Evolutionary conservation across 805 yeast genomes (phyloP).

Genomic region (Nadsonia fulvescens): DNA sequence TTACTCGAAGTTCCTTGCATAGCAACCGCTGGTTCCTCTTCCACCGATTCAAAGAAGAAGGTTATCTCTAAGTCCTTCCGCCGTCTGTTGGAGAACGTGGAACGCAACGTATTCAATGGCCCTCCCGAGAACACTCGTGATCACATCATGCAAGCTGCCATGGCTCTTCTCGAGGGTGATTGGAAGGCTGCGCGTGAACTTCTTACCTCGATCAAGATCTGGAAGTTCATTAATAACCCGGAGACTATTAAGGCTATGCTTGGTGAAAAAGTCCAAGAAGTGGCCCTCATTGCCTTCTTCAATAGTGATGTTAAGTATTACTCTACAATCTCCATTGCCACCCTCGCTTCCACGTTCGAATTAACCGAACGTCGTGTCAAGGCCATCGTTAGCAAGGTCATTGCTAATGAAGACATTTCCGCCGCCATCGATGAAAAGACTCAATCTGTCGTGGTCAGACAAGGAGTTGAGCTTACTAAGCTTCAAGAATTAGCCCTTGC

Average conservation of each 20-base stretch:
- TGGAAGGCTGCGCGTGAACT: slow-evolving; percentile 66
- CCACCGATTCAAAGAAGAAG: slow-evolving; percentile 40
- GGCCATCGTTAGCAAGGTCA: slow-evolving; percentile 54
- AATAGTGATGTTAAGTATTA: slow-evolving; percentile 68
- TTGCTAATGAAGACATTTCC: slow-evolving; percentile 56
- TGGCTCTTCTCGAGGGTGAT: slow-evolving; percentile 71
- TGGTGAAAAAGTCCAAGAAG: slow-evolving; percentile 62
- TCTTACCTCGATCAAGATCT: slow-evolving; percentile 60
- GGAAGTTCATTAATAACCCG: slow-evolving; percentile 63
- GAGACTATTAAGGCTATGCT: slow-evolving; percentile 50
- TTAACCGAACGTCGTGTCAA: slow-evolving; percentile 36
- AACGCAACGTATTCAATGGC: slow-evolving; percentile 87
- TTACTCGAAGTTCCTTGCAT: slow-evolving; percentile 82
- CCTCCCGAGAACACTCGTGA: slow-evolving; percentile 96
- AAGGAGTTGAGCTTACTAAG: slow-evolving; percentile 63
- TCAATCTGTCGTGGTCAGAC: slow-evolving; percentile 44
- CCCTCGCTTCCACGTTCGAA: slow-evolving; percentile 50
- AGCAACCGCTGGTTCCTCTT: slow-evolving; percentile 44
- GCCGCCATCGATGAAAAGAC: slow-evolving; percentile 59
- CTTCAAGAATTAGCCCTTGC: slow-evolving; percentile 77
- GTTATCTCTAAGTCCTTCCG: slow-evolving; percentile 69
- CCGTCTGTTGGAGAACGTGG: slow-evolving; percentile 79
- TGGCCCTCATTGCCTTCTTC: slow-evolving; percentile 83
- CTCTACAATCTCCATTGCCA: slow-evolving; percentile 50
- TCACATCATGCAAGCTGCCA: slow-evolving; percentile 81